phyloP scores from a whole-genome alignment of 2,329 filamentous ascomycete genomes.

The Monosporascus sp. region DNA sequence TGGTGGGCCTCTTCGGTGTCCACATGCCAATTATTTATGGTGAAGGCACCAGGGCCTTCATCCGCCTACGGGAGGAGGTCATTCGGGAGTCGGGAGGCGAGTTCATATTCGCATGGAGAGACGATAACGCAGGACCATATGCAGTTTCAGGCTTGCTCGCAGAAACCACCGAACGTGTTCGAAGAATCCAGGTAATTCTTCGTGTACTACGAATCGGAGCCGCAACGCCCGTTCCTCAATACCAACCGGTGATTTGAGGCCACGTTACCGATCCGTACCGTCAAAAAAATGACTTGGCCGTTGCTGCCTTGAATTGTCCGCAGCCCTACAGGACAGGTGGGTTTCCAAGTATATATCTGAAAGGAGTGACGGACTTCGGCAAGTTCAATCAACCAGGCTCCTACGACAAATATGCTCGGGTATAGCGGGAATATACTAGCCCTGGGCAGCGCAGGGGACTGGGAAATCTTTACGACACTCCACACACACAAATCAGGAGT shows the following conservation, averaged over 20 bases:
- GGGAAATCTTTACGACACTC: not conserved
- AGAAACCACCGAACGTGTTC: not conserved
- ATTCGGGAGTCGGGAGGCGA: not conserved
- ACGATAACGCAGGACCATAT: not conserved
- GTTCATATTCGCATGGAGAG: not conserved
- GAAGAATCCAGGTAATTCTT: not conserved
- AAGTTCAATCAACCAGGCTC: not conserved
- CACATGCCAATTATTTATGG: conserved; percentile 2
- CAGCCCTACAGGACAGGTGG: not conserved
- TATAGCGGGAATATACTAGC: not conserved
- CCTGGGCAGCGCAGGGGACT: not conserved
- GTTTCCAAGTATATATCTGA: not conserved
- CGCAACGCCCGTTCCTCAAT: not conserved
- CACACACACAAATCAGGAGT: not conserved
- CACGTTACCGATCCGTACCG: not conserved
- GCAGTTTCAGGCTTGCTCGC: not conserved
- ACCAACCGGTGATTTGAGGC: not conserved
- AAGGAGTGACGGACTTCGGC: not conserved
- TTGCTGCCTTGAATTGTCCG: not conserved
- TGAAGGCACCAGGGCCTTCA: not conserved
- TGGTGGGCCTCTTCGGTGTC: conserved; percentile 2
- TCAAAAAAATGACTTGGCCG: not conserved
- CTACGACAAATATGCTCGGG: not conserved
- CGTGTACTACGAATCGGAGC: not conserved
- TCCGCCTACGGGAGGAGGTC: not conserved